Conservation (phyloP, 305 asterid species). For the Nicotiana rustica region DNA sequence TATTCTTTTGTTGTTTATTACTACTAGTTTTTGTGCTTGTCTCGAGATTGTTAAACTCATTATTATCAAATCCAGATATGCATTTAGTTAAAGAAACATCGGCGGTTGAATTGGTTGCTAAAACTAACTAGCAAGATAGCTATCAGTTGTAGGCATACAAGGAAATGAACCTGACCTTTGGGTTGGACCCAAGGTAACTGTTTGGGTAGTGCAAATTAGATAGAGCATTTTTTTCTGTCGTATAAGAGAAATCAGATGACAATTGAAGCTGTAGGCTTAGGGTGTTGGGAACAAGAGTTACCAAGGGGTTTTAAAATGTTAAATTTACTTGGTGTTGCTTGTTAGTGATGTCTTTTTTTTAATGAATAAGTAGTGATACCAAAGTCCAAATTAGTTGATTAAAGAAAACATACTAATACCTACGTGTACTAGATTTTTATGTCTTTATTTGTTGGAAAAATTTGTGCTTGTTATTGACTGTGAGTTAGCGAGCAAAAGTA, state of each 20-base stretch:
- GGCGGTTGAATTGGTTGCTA: conserved; percentile 8
- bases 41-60: background rate
- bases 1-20: background rate
- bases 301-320: background rate
- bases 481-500: background rate
- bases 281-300: background rate
- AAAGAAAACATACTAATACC: background rate
- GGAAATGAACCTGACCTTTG: background rate
- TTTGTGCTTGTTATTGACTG: background rate
- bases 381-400: background rate
- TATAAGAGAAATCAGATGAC: conserved; percentile 1
- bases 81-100: conserved; percentile 7
- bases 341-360: conserved; percentile 4
- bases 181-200: conserved; percentile 1
- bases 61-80: conserved; percentile 15
- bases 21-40: background rate
- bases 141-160: background rate
- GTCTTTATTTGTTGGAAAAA: background rate
- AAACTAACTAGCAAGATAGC: background rate
- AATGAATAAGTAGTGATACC: background rate
- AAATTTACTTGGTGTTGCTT: background rate
- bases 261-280: background rate
- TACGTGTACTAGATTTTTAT: background rate
- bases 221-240: background rate
- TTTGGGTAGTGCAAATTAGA: background rate